Evolutionary conservation across 2,329 filamentous ascomycete genomes (phyloP).

Genomic region (Cladobotryum mycophilum): DNA sequence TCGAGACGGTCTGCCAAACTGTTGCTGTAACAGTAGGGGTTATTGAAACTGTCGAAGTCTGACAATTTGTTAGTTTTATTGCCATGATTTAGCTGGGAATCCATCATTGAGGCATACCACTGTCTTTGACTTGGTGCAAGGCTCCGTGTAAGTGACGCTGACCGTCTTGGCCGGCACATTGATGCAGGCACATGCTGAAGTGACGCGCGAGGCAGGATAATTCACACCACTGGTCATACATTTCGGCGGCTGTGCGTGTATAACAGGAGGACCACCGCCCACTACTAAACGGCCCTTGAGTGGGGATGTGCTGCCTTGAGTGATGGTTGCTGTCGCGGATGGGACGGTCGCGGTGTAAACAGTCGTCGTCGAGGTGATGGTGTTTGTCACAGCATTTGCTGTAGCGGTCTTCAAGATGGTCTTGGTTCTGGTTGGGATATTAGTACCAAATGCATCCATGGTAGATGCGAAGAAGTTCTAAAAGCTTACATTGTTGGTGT

Average conservation of each 20-base stretch:
- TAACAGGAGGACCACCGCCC: neutral
- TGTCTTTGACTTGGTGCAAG: constrained; percentile 9
- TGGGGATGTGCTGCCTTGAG: neutral
- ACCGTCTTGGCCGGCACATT: constrained; percentile 16
- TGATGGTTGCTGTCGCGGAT: constrained; percentile 14
- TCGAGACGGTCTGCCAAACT: neutral
- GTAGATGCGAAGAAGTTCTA: no score
- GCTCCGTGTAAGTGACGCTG: constrained; percentile 11
- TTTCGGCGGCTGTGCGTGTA: constrained; percentile 9
- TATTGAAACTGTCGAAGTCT: constrained; percentile 1
- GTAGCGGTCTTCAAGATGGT: constrained; percentile 13
- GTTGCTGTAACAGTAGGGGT: constrained; percentile 2
- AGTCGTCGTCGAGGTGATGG: constrained; percentile 13
- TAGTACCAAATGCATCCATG: no score
- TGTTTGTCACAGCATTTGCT: constrained; percentile 4
- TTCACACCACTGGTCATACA: constrained; percentile 19
- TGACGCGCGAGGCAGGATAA: constrained; percentile 19
- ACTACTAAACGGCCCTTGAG: constrained; percentile 8
- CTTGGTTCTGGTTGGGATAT: constrained; percentile 8
- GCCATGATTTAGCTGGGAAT: neutral
- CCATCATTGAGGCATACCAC: constrained; percentile 5
- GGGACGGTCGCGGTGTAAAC: constrained; percentile 17
- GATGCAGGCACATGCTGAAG: constrained; percentile 20
- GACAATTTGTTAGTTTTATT: neutral
- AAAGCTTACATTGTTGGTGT: constrained; percentile 12